Conservation (phyloP, 73 alveolate species). For the Urostyla sp. region DNA sequence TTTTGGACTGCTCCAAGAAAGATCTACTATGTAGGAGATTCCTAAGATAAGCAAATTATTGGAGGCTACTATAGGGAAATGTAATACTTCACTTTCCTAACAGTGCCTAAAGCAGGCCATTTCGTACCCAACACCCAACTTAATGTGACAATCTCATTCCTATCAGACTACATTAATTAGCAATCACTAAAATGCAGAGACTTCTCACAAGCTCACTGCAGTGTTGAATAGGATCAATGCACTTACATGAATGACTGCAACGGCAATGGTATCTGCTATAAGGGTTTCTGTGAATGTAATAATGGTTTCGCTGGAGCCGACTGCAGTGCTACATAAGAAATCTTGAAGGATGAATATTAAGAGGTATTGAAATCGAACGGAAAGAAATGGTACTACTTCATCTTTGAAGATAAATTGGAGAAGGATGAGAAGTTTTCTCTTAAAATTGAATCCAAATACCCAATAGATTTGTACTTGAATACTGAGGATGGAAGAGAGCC, state of each 20-base stretch:
- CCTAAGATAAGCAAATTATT: neutral
- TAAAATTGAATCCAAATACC: neutral
- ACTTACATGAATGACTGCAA: slow-evolving; percentile 46
- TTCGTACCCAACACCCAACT: slow-evolving; percentile 61
- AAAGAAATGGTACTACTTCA: slow-evolving; percentile 21
- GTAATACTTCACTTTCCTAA: slow-evolving; percentile 22
- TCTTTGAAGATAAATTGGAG: neutral
- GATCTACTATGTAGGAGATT: slow-evolving; percentile 31
- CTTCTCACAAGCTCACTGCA: slow-evolving; percentile 36
- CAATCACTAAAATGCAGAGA: slow-evolving; percentile 29
- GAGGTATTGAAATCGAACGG: slow-evolving; percentile 4
- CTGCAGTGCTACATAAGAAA: slow-evolving; percentile 20
- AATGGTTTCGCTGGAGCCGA: slow-evolving; percentile 66
- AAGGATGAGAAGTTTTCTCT: neutral
- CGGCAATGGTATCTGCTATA: slow-evolving; percentile 33
- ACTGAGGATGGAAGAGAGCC: slow-evolving; percentile 8
- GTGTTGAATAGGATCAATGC: neutral
- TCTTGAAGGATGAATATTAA: slow-evolving; percentile 1
- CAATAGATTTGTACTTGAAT: slow-evolving; percentile 2
- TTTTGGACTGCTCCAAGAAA: slow-evolving; percentile 35
- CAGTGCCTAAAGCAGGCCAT: slow-evolving; percentile 68
- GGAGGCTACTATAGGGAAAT: slow-evolving; percentile 61
- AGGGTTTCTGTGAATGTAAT: slow-evolving; percentile 58
- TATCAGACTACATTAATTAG: slow-evolving; percentile 19
- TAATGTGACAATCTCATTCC: slow-evolving; percentile 23